Evolutionary conservation across 148 eudicot species (phyloP), one percentile per base, ranked within the genome.

Genomic region (Diospyros kaki): DNA sequence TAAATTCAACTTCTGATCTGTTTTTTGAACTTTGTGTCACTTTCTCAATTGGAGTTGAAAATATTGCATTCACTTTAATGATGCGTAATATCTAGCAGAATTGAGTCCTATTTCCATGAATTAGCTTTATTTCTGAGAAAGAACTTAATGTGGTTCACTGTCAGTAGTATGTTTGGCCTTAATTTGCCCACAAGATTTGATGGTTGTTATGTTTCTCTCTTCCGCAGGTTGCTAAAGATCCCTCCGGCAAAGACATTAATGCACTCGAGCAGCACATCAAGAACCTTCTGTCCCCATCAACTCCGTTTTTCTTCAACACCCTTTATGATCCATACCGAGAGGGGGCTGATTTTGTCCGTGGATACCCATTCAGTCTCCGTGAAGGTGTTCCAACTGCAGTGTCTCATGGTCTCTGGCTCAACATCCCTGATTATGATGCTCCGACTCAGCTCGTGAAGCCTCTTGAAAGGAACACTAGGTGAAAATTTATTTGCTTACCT

Each of bases 361-460:
- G 97, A 58, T 91, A 91, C 65, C 97, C 97, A 1, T 91, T 91
- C 87, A 91, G 97, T 64, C 84, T 89, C 9, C 91, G 97, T 68
- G 97, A 89, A 77, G 97, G 97, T 73, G 91, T 77, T 71, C 81
- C 87, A 0, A 91, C 97, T n/a, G 97, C 93, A 17, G 93, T 91
- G 53, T 91, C 96, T 53, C 96, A 91, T 39, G 96, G 96, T 13
- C 89, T 91, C 5, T 91, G 96, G 96, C 82, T 91, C 66, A 89
- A 91, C 77, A 85, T 91, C 65, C 97, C 97, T 58, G 97, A 91
- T 66, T 89, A 91, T 62, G 97, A 91, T 85, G 97, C 97, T 3
- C 97, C 97, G 11, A 91, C 97, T n/a, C 97, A 91, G 71, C 93
- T 91, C 66, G 97, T 91, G 58, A 91, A 91, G 90, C 97, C 97